A percentile compares a stretch with the other conserved stretches of the same genome.
phyloP scores from a whole-genome alignment of 2,329 filamentous ascomycete genomes.

The Penicillium carneum region DNA sequence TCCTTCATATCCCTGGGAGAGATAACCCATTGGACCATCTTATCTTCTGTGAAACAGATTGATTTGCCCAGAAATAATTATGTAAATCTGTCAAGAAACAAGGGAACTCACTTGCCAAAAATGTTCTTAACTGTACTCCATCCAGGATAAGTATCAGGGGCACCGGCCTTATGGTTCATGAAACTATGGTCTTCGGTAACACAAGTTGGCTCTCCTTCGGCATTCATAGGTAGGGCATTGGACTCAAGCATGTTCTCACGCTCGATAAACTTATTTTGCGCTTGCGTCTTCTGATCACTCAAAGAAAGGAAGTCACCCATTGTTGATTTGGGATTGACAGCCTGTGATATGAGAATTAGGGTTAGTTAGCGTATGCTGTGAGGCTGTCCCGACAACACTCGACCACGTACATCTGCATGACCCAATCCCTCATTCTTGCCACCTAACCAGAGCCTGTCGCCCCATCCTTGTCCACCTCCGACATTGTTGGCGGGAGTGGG shows the following conservation, averaged over 20 bases:
- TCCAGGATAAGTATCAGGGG: constrained; percentile 41
- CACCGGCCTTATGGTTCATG: constrained; percentile 39
- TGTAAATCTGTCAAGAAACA: not conserved
- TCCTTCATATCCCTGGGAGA: not conserved
- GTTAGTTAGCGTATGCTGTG: not conserved
- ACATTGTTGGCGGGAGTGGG: constrained; percentile 44
- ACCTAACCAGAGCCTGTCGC: constrained; percentile 37
- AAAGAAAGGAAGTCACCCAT: constrained; percentile 41
- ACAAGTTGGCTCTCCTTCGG: constrained; percentile 31
- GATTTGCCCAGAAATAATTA: not conserved
- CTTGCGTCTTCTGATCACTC: constrained; percentile 39
- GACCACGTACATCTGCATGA: constrained; percentile 36
- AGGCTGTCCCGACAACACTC: too few species aligned
- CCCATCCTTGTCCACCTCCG: constrained; percentile 34
- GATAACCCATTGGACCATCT: too few species aligned
- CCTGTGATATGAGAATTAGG: constrained; percentile 20
- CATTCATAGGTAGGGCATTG: constrained; percentile 10
- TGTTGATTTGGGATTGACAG: constrained; percentile 34
- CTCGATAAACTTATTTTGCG: constrained; percentile 30
- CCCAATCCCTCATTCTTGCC: constrained; percentile 34
- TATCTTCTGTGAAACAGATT: not conserved
- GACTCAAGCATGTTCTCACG: constrained; percentile 21
- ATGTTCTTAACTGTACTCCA: constrained; percentile 40
- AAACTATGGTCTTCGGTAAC: constrained; percentile 45
- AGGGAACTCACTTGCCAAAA: constrained; percentile 20